These are phyloP conservation scores for Podospora anserina DNA, from an alignment of 495 filamentous ascomycete species.

Conservation along the genomic window DNA sequence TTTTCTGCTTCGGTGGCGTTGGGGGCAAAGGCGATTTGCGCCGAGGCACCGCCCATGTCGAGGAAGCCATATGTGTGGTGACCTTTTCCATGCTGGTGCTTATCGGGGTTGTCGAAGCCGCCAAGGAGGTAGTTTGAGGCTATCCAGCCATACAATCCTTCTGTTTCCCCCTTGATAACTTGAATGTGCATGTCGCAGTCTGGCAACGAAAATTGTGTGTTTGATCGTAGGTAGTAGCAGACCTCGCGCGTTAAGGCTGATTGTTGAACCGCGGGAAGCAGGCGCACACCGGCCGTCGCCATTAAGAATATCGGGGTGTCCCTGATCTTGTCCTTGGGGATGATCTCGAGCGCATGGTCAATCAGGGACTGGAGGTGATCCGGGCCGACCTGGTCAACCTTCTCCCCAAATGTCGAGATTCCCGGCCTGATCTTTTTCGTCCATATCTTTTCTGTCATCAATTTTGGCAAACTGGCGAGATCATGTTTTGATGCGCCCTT, in stretches of 20 bases:
- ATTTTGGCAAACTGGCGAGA: conserved; percentile 67
- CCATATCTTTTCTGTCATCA: conserved; percentile 82
- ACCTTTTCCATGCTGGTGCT: conserved; percentile 71
- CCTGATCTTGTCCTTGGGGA: conserved; percentile 73
- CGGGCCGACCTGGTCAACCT: conserved; percentile 69
- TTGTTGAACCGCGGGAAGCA: conserved; percentile 72
- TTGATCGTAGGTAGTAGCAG: conserved; percentile 75
- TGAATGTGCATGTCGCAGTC: conserved; percentile 91
- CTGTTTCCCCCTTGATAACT: conserved; percentile 94
- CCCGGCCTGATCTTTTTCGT: conserved; percentile 92
- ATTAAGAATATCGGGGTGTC: conserved; percentile 92
- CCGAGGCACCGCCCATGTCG: conserved; percentile 97
- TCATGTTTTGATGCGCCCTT: conserved; percentile 58
- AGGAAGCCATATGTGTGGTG: conserved; percentile 97
- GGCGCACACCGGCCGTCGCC: conserved; percentile 93
- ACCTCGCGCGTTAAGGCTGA: conserved; percentile 69
- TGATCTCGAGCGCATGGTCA: conserved; percentile 74
- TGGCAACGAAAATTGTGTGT: conserved; percentile 80
- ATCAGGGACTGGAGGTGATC: conserved; percentile 77
- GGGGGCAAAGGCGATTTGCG: conserved; percentile 95
- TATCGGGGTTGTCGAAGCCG: conserved; percentile 79
- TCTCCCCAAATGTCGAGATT: conserved; percentile 83
- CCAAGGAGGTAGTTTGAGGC: conserved; percentile 95
- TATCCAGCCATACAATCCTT: conserved; percentile 98
- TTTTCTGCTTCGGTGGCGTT: conserved; percentile 88